Evolutionary conservation across 495 filamentous ascomycete species (phyloP).

Genomic region (Parachaetomium inaequale): DNA sequence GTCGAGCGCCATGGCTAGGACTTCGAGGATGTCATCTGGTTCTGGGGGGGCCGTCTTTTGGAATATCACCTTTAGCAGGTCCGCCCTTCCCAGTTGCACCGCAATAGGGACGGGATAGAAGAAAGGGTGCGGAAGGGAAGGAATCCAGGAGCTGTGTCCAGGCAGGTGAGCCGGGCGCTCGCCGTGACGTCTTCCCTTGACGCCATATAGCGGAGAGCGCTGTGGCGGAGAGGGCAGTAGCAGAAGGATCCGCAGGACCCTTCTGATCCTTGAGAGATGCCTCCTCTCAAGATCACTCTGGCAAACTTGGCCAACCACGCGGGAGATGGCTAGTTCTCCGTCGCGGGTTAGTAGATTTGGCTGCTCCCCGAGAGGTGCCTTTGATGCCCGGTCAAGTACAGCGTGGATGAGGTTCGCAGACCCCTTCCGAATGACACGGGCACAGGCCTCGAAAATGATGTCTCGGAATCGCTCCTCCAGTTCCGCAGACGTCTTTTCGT

Average conservation of each 20-base stretch:
- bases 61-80: not conserved
- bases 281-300: too few species aligned
- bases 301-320: not conserved
- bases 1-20: constrained; percentile 3
- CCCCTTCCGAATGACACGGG: not conserved
- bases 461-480: not conserved
- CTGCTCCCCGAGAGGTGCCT: too few species aligned
- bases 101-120: not conserved
- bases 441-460: not conserved
- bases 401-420: not conserved
- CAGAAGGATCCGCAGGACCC: not conserved
- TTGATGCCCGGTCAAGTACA: not conserved
- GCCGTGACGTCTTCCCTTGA: not conserved
- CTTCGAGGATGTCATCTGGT: not conserved
- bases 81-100: not conserved
- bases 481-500: not conserved
- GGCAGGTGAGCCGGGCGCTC: not conserved
- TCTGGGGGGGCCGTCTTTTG: not conserved
- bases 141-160: too few species aligned
- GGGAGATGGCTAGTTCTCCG: not conserved
- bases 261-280: not conserved
- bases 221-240: not conserved
- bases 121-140: not conserved
- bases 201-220: not conserved
- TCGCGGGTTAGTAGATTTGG: not conserved